Conservation (phyloP, 2,329 filamentous ascomycete species). For the Cercospora sojina region DNA sequence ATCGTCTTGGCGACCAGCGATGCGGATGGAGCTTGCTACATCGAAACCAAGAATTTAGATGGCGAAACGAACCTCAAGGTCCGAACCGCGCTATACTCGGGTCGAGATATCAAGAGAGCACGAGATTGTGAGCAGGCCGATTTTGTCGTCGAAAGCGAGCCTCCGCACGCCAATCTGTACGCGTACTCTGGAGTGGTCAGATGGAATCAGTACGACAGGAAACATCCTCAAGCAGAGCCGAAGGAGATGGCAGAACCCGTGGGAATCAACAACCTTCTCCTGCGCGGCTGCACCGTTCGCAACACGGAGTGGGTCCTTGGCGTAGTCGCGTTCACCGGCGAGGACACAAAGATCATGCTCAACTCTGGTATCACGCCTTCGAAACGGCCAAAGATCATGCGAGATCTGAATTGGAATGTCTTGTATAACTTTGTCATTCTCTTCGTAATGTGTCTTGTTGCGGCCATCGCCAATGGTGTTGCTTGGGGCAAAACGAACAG, state of each 20-base stretch:
- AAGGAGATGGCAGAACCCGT: conserved; percentile 88
- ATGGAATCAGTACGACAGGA: conserved; percentile 74
- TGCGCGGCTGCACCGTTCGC: conserved; percentile 87
- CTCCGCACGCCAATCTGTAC: conserved; percentile 90
- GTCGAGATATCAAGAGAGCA: conserved; percentile 79
- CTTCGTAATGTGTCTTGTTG: conserved; percentile 82
- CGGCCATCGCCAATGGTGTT: conserved; percentile 79
- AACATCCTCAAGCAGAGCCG: conserved; percentile 60
- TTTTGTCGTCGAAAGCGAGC: conserved; percentile 86
- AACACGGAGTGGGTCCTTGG: conserved; percentile 97
- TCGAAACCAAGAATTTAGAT: conserved; percentile 97
- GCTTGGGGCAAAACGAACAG: conserved; percentile 74
- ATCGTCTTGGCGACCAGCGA: conserved; percentile 92
- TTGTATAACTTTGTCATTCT: conserved; percentile 93
- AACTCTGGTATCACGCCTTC: conserved; percentile 94
- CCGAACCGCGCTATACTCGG: conserved; percentile 83
- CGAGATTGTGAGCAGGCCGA: conserved; percentile 87
- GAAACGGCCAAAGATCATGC: conserved; percentile 86
- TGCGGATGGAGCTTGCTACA: conserved; percentile 89
- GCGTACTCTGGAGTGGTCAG: conserved; percentile 86
- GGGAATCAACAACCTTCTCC: conserved; percentile 88
- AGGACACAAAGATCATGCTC: conserved; percentile 99
- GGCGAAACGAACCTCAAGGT: conserved; percentile 98
- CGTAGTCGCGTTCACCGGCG: conserved; percentile 88
- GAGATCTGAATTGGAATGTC: conserved; percentile 95